Base-by-base conservation (phyloP, 139 green algal species). In the Tetradesmus obliquus region DNA sequence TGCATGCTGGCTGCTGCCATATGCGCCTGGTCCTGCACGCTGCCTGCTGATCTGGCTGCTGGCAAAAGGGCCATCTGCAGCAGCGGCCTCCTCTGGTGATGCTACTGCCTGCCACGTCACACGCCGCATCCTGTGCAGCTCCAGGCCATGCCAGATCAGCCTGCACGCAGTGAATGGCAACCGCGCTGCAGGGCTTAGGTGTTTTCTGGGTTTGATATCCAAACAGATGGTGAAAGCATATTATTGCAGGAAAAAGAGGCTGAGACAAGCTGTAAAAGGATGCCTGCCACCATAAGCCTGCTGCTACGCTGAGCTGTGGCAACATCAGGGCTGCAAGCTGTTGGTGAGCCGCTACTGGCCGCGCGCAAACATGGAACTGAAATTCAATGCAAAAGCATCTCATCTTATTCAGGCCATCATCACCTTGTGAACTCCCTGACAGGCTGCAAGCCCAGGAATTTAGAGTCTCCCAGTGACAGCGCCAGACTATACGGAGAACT, bases 351-450 rank as follows among this genome's bases (percentile, higher is more conserved):
- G 32, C 32, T 45, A 45, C 32, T 45, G 32, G 32, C 32, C 32
- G 32, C 32, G 32, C 32, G 32, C 32, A 45, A 45, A 45, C 32
- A 45, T 45, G 32, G 32, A 45, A 45, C 32, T 45, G 32, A 45
- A 45, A 45, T 45, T 45, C 32, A 45, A 45, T 45, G 32, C 32
- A 45, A 45, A 45, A 45, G 32, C 32, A 72, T 72, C 10, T 72
- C 60, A 72, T 10, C 60, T 19, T 10, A 72, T 13, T 19, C 60
- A 19, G 10, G 12, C 60, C 60, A 72, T 72, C 10, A 72, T 13
- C 8, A 80, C 72, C 72, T 32, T 80, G 82, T 88, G n/a, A 76
- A 88, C 6, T 88, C 82, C 55, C 19, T 5, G 20, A 88, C 82
- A 74, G 82, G 54, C 55, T 55, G 82, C 22, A 74, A 6, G 4